These are phyloP conservation scores for Rhytidhysteron rufulum DNA, from an alignment of 2,329 filamentous ascomycete genomes.

Conservation along the genomic window DNA sequence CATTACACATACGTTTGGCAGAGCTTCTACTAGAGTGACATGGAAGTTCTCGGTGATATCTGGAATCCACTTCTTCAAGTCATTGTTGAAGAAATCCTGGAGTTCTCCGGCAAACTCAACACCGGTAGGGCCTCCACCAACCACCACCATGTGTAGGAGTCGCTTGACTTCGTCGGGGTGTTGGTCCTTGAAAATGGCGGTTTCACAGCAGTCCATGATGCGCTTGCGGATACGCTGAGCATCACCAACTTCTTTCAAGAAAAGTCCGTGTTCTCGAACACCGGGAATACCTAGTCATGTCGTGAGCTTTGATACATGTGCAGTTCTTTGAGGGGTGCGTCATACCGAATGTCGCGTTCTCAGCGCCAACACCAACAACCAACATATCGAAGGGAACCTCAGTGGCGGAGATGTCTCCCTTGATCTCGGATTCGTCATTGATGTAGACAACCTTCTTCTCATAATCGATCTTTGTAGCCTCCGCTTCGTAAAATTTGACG, in stretches of 20 bases:
- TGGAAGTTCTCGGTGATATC: conserved; percentile 94
- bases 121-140: conserved; percentile 85
- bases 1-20: conserved; percentile 65
- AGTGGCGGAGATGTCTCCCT: conserved; percentile 74
- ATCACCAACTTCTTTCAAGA: conserved; percentile 96
- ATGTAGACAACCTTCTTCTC: conserved; percentile 85
- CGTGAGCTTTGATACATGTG: conserved; percentile 13
- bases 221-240: conserved; percentile 95
- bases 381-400: conserved; percentile 98
- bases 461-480: conserved; percentile 91
- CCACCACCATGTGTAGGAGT: conserved; percentile 92
- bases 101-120: conserved; percentile 98
- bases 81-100: conserved; percentile 97
- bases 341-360: conserved; percentile 93
- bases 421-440: conserved; percentile 88
- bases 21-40: conserved; percentile 93
- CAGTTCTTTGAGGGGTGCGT: conserved; percentile 8
- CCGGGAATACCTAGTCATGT: conserved; percentile 67
- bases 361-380: conserved; percentile 92
- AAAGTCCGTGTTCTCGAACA: conserved; percentile 92
- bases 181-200: conserved; percentile 97
- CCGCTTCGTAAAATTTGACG: conserved; percentile 97
- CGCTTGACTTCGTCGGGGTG: conserved; percentile 82
- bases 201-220: conserved; percentile 99
- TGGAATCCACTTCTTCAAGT: conserved; percentile 96